A percentile compares a stretch with the other conserved stretches of the same genome.
Conservation (phyloP, 2,329 filamentous ascomycete species). For the Monosporascus sp. region DNA sequence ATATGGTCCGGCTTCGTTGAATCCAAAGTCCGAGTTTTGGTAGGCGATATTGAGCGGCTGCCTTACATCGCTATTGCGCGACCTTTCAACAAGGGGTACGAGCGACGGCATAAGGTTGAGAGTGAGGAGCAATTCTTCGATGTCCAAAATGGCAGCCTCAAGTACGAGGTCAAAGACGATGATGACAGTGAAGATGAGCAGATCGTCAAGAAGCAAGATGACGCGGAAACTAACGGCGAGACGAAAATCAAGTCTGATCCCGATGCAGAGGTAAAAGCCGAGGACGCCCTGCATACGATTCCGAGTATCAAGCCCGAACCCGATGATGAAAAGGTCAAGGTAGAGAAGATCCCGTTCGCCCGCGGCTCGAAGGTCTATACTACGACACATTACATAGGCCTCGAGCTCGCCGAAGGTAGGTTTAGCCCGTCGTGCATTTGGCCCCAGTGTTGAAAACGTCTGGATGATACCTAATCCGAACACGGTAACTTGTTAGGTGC, state of each 20-base stretch:
- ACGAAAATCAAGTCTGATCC: constrained; percentile 6
- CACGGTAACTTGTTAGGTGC: constrained; percentile 46
- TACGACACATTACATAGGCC: constrained; percentile 89
- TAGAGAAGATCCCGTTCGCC: constrained; percentile 17
- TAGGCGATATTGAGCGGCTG: constrained; percentile 77
- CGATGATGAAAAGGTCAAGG: constrained; percentile 19
- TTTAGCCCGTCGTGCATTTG: constrained; percentile 10
- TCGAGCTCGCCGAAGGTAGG: constrained; percentile 73
- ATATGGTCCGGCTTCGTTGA: constrained; percentile 90
- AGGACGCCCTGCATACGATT: constrained; percentile 38
- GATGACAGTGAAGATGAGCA: constrained; percentile 12
- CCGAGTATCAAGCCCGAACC: constrained; percentile 17
- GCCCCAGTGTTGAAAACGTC: constrained; percentile 8
- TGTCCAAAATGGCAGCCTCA: constrained; percentile 49
- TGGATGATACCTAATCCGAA: constrained; percentile 19
- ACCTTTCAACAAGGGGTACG: constrained; percentile 89
- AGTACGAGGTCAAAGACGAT: constrained; percentile 36
- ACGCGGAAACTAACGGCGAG: constrained; percentile 9
- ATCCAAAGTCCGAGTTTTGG: constrained; percentile 84
- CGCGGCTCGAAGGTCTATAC: constrained; percentile 61
- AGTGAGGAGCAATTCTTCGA: constrained; percentile 46
- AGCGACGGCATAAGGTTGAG: constrained; percentile 70
- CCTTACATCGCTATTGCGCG: constrained; percentile 77
- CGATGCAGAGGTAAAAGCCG: constrained; percentile 39
- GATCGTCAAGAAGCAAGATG: constrained; percentile 24